Base-by-base conservation (phyloP, 2,329 filamentous ascomycete genomes). In the Hymenoscyphus fraxineus region DNA sequence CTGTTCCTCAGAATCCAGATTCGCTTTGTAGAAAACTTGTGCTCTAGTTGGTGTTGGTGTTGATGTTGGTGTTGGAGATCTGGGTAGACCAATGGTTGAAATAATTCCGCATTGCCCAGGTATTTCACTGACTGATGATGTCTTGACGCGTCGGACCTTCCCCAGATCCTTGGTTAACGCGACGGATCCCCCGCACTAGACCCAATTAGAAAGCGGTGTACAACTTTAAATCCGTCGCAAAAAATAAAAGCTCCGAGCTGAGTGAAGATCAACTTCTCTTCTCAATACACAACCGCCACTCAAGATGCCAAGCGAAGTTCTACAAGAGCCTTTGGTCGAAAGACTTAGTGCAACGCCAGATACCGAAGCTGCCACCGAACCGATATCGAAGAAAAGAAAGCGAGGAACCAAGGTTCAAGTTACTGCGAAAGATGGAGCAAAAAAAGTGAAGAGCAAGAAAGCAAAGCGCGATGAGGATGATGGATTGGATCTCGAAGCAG, bases 401-500 rank as follows among this genome's bases (percentile, higher is more conserved):
- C 69, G 72, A 54, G 67, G 58, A 38, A 51, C 39, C 63, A 67
- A 60, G 62, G 62, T 57, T 22, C 56, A 62, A 38, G 35, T 62
- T 9, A 13, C 55, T 27, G 39, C 65, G 2, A 69, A 69, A 61
- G 71, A 70, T 56, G 61, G 57, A 47, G 63, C 64, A 67, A 85
- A 85, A 73, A 80, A 76, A 66, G 82, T 83, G 70, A 82, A 80
- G 72, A 89, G 82, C 79, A 89, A 85, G 77, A 82, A 81, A 66
- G 80, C 80, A 72, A 81, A 84, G 73, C 78, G 79, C 62, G 80
- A 83, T 65, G 82, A 86, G 54, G 85, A 88, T 58, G 81, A 80
- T 31, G 78, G 83, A 35, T 76, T 88, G 64, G 87, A 92, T 74
- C 82, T 86, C 55, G 86, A 92, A 71, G 85, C 88, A 40, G 88